Evolutionary conservation across 2,329 filamentous ascomycete species (phyloP), one percentile per base, ranked within the genome.

Genomic region (Pseudogymnoascus sp.): DNA sequence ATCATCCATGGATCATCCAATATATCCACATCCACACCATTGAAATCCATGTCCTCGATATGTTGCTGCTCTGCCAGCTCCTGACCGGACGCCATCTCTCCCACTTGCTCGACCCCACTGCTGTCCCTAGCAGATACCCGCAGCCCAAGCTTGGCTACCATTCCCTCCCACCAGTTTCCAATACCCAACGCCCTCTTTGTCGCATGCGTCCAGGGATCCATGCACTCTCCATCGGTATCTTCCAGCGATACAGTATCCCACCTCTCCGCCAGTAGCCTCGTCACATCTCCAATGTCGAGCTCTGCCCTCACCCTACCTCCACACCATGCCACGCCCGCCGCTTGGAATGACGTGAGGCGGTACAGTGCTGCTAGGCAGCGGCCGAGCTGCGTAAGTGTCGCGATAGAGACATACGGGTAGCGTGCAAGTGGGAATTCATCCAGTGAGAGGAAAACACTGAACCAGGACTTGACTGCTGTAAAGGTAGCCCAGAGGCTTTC

Each of bases 401-500:
- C n/a, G 27, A 55, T 55, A 5, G 48, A 55, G n/a, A 55, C n/a
- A 13, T 55, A 29, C 9, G 27, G 48, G 5, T 55, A 55, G 9
- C 48, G 48, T 9, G 48, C n/a, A 1, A 55, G 48, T 9, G 48
- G 48, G 29, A 55, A 55, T 9, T 9, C 29, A 4, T 55, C 48
- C 8, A 55, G 48, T n/a, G 29, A 33, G 4, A 55, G 48, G 9
- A 55, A 55, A 3, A 55, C 29, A 1, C 48, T 29, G n/a, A 55
- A 33, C 48, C 48, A 55, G 29, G 48, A 55, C 33, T 55, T 55
- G 5, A 55, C 48, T 9, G 27, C 48, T 18, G 27, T 33, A 29
- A 55, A 55, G 15, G 48, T 33, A 29, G 48, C n/a, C 48, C 48
- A 55, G 27, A 55, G 48, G n/a, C 48, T 55, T 33, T 55, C 48